Conservation (phyloP, 1,284 basidiomycete species). For the Rhodotorula sp. region DNA sequence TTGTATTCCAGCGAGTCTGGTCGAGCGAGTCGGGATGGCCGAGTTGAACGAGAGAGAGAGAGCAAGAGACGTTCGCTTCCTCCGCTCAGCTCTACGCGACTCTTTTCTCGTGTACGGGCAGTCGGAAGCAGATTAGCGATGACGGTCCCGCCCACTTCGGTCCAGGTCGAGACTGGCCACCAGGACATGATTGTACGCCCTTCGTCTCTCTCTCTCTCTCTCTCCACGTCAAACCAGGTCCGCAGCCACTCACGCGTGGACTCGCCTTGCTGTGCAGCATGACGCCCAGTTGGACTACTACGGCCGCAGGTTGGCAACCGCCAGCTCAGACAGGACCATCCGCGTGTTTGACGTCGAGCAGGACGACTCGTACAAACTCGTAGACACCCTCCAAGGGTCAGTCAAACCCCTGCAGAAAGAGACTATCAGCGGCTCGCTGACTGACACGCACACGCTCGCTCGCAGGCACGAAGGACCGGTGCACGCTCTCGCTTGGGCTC, state of each 20-base stretch:
- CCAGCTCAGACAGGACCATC: constrained; percentile 92
- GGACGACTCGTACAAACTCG: constrained; percentile 48
- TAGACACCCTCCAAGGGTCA: constrained; percentile 77
- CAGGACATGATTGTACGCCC: constrained; percentile 87
- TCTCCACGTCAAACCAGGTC: not conserved
- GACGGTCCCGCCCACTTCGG: constrained; percentile 24
- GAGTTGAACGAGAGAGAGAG: no score
- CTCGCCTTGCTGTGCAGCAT: constrained; percentile 59
- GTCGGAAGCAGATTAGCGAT: not conserved
- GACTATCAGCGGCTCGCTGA: not conserved
- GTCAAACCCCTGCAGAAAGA: not conserved
- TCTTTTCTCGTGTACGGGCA: not conserved
- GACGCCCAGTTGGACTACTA: constrained; percentile 98
- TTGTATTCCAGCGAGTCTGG: no score
- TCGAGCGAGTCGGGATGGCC: not conserved
- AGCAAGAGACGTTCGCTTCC: not conserved
- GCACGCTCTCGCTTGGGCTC: constrained; percentile 99
- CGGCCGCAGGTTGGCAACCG: constrained; percentile 92
- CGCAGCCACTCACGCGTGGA: not conserved
- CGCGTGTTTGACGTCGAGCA: constrained; percentile 94
- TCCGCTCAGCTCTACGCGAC: no score
- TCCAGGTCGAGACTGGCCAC: constrained; percentile 74
- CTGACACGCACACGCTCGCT: no score
- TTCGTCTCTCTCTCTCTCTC: not conserved
- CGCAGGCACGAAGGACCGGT: constrained; percentile 87